Base-by-base conservation (phyloP, 345 rosid genomes). In the Heritiera littoralis region DNA sequence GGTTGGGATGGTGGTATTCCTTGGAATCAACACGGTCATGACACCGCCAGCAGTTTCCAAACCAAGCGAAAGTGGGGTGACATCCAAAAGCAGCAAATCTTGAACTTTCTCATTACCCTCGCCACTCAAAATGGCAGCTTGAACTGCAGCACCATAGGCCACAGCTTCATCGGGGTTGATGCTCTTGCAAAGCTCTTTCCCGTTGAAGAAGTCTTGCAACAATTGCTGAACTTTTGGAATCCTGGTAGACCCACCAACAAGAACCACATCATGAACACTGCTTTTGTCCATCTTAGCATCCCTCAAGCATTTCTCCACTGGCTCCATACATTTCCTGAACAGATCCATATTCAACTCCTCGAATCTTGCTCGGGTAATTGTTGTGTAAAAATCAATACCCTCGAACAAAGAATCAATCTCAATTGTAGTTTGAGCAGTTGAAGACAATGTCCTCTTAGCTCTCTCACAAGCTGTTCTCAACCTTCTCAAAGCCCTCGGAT, bases 81-180 rank as follows among this genome's bases (percentile, higher is more conserved):
- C 94, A 65, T 91, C 93, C 61, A 91, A 83, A 66, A 91, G 82
- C 63, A 91, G 82, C 28, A 91, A 86, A 75, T 91, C 93, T n/a
- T 91, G 95, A 1, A 91, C 95, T 87, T 90, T 91, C 83, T 92
- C 95, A 2, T 90, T 90, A 46, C 95, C 95, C 80, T 91, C 93
- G 1, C 95, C 95, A 64, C 93, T 90, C 78, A 91, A 82, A 71
- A 91, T 91, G 23, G 95, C 95, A 54, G 93, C 95, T 67, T 91
- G 95, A 8, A 92, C 95, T 11, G 95, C 96, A 12, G 96, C 96
- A 74, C 96, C 96, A 14, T 92, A 92, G 1, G 96, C 96, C 38
- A 92, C 96, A 3, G 96, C 96, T 81, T 92, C 96, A 23, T 74
- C 77, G 2, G 77, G 77, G 49, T 74, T 74, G 7, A 74, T 74